Base-by-base conservation (phyloP, 495 filamentous ascomycete genomes). In the Penicillium maclennaniae region DNA sequence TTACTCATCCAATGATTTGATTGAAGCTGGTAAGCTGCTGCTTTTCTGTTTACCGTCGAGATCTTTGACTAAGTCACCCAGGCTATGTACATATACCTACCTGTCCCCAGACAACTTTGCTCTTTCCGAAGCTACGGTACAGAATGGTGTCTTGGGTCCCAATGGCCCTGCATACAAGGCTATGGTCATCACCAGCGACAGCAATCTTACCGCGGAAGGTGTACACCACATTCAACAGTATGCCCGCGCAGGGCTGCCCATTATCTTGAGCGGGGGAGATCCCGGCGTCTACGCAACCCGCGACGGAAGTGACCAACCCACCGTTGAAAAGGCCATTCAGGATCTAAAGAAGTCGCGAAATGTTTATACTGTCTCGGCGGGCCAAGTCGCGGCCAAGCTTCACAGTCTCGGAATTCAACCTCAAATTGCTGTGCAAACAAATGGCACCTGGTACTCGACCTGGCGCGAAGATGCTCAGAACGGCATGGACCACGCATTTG, bases 1-100 rank as follows among this genome's bases (percentile, higher is more conserved):
- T 0, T 68, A 68, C 36, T 44, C 54, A 6, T 37, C 49, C 4
- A 50, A 36, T n/a, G 62, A 65, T 48, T 26, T 65, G 42, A 39
- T 59, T 6, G 16, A 59, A 16, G 44, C 40, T 17, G 62, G 59
- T 58, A 42, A 40, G 56, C 38, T 17, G 14, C 12, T 9, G 5
- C 7, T 17, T 21, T 78, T 1, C 63, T 42, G 7, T 41, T 50
- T 12, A n/a, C 14, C 21, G 16, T 23, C 9, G 38, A 15, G 0
- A 16, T 3, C n/a, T 6, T 7, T 44, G 77, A 16, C 58, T 79
- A 34, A 59, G 9, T 34, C 5, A 6, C 19, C 4, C 14, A 72
- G 77, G 77, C 1, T 80, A 67, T n/a, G n/a, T 53, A 72, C 74
- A 0, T 75, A 78, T 51, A 68, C 74, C n/a, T 80, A 82, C 54